A percentile compares a stretch with the other conserved stretches of the same genome.
Evolutionary conservation across 1,284 basidiomycete genomes (phyloP).

Genomic region (Crepidotus sp.): DNA sequence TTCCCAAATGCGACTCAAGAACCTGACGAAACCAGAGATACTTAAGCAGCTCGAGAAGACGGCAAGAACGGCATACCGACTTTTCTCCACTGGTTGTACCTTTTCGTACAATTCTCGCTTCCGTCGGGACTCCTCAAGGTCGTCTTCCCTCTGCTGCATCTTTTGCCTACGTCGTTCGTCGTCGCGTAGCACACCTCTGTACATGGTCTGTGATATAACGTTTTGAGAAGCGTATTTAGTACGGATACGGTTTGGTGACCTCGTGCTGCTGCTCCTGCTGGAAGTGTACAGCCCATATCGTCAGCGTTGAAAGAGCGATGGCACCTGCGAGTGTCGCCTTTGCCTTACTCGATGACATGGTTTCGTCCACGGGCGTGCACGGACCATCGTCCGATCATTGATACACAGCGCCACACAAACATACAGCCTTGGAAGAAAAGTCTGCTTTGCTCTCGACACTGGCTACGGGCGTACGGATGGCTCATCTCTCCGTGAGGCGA

Average conservation of each 20-base stretch:
- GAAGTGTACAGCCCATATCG: constrained; percentile 88
- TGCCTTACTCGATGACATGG: constrained; percentile 54
- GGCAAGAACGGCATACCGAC: not conserved
- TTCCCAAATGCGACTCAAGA: not conserved
- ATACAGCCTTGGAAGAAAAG: not conserved
- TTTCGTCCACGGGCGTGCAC: not conserved
- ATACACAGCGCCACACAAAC: constrained; percentile 10
- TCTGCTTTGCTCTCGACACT: not conserved
- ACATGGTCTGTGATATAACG: constrained; percentile 63
- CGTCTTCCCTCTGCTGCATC: constrained; percentile 56
- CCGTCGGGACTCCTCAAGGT: constrained; percentile 53
- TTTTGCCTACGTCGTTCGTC: constrained; percentile 75
- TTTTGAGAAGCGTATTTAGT: constrained; percentile 11
- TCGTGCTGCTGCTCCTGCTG: constrained; percentile 83
- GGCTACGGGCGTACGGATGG: constrained; percentile 8
- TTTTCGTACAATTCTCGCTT: constrained; percentile 63
- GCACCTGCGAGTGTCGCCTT: constrained; percentile 73
- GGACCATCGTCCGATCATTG: constrained; percentile 2
- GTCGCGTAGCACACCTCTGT: constrained; percentile 80
- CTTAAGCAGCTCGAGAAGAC: not conserved
- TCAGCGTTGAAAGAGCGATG: constrained; percentile 55
- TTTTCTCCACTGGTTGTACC: constrained; percentile 43
- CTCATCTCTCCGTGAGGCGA: constrained; percentile 1
- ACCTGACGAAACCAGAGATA: not conserved
- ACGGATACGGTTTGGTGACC: constrained; percentile 34